Conservation (phyloP, 352 stramenopile species). For the Peronospora farinosa region DNA sequence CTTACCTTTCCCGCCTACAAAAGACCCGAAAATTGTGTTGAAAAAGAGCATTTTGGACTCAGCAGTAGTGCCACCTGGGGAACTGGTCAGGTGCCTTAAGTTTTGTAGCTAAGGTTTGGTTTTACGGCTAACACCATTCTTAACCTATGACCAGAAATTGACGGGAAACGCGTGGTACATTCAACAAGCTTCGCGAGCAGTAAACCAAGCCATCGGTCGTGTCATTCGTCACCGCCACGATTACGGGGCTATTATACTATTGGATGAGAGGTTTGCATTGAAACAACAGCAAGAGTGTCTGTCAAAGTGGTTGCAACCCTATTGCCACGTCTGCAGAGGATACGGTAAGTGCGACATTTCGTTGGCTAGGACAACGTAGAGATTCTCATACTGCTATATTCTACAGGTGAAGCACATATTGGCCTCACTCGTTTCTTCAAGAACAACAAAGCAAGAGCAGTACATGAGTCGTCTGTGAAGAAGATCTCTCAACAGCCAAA, state of each 20-base stretch:
- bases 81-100: constrained; percentile 37
- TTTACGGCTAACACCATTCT: constrained; percentile 1
- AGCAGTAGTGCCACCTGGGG: constrained; percentile 42
- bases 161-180: constrained; percentile 97
- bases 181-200: constrained; percentile 94
- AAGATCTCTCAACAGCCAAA: constrained; percentile 34
- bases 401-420: constrained; percentile 73
- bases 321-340: constrained; percentile 50
- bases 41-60: constrained; percentile 96
- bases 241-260: constrained; percentile 96
- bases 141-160: constrained; percentile 56
- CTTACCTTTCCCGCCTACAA: constrained; percentile 94
- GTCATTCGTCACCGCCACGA: constrained; percentile 98
- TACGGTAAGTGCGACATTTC: constrained; percentile 44
- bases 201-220: constrained; percentile 98
- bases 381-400: constrained; percentile 7
- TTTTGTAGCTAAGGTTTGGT: neutral
- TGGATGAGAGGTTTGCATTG: constrained; percentile 94
- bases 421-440: constrained; percentile 81
- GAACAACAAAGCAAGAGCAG: constrained; percentile 47
- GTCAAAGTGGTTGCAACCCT: constrained; percentile 93
- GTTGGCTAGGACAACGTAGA: neutral
- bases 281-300: constrained; percentile 87
- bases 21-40: constrained; percentile 96
- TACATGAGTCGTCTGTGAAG: constrained; percentile 21